Evolutionary conservation across 805 yeast genomes (phyloP).

Genomic region (Myxozyma mucilagina): DNA sequence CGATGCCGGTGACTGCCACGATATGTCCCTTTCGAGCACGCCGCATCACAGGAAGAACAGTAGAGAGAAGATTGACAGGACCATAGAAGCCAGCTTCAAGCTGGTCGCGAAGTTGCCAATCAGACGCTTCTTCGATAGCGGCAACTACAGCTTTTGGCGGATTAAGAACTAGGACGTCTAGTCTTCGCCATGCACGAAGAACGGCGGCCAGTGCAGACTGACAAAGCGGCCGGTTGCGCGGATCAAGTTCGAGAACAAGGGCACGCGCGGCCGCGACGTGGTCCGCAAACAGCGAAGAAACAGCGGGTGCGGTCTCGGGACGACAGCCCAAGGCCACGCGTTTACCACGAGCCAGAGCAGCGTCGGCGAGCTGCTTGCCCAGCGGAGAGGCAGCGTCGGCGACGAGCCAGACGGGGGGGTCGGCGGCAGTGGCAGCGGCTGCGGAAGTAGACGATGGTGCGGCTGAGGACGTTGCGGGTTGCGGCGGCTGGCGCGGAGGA

Average conservation of each 20-base stretch:
- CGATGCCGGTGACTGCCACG: constrained; percentile 35
- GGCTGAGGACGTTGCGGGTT: not conserved
- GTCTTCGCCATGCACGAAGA: constrained; percentile 20
- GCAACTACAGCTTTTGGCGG: constrained; percentile 25
- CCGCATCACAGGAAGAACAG: constrained; percentile 36
- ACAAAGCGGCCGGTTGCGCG: constrained; percentile 33
- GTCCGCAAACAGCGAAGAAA: constrained; percentile 11
- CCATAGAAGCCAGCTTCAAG: constrained; percentile 31
- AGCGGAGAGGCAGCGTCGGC: constrained; percentile 26
- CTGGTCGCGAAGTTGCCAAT: constrained; percentile 34
- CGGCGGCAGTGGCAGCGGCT: not conserved
- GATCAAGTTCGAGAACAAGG: constrained; percentile 29
- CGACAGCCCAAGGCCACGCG: constrained; percentile 28
- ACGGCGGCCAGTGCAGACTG: constrained; percentile 30
- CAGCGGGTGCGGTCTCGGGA: not conserved
- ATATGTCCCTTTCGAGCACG: constrained; percentile 37
- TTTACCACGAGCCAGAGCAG: constrained; percentile 23
- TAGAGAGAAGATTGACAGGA: constrained; percentile 35
- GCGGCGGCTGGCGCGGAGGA: not conserved
- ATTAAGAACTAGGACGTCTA: constrained; percentile 28
- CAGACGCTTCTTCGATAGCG: constrained; percentile 32
- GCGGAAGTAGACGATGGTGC: not conserved
- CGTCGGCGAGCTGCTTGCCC: constrained; percentile 29
- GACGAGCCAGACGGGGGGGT: constrained; percentile 32
- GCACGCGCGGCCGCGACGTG: constrained; percentile 15